These are phyloP conservation scores for Colletotrichum echinochloae DNA, from an alignment of 2,329 filamentous ascomycete genomes.

Conservation along the genomic window DNA sequence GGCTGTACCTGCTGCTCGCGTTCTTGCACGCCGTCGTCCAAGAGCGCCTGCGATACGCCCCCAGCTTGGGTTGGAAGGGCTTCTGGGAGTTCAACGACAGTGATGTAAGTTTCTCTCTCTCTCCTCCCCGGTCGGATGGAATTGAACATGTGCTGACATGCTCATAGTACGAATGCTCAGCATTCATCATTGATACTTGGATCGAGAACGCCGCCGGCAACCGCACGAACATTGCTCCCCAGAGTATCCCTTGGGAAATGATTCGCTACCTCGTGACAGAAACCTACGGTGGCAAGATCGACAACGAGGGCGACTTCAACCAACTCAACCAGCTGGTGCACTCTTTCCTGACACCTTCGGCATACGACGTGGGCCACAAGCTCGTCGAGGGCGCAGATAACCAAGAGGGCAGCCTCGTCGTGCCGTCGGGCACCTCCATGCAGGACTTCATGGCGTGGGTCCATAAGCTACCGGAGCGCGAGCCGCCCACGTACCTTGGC, in stretches of 20 bases:
- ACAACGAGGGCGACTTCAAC: conserved; percentile 86
- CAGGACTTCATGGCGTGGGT: conserved; percentile 93
- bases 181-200: conserved; percentile 96
- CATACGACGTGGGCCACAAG: conserved; percentile 93
- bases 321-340: conserved; percentile 80
- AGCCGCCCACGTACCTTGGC: conserved; percentile 95
- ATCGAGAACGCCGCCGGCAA: conserved; percentile 84
- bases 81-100: conserved; percentile 99
- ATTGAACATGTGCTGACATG: conserved; percentile 42
- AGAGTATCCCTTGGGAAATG: conserved; percentile 97
- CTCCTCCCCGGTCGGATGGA: conserved; percentile 5
- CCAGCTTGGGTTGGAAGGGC: conserved; percentile 94
- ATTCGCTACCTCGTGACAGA: conserved; percentile 90
- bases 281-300: conserved; percentile 98
- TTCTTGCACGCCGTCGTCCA: conserved; percentile 97
- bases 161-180: conserved; percentile 90
- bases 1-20: conserved; percentile 89
- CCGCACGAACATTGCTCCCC: conserved; percentile 91
- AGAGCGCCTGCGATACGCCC: conserved; percentile 93
- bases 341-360: conserved; percentile 83
- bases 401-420: conserved; percentile 71
- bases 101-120: conserved; percentile 82
- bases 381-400: conserved; percentile 77
- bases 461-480: conserved; percentile 89
- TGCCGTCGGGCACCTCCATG: conserved; percentile 85